phyloP scores from a whole-genome alignment of 441 rosid species.

The Gossypium gossypioides region DNA sequence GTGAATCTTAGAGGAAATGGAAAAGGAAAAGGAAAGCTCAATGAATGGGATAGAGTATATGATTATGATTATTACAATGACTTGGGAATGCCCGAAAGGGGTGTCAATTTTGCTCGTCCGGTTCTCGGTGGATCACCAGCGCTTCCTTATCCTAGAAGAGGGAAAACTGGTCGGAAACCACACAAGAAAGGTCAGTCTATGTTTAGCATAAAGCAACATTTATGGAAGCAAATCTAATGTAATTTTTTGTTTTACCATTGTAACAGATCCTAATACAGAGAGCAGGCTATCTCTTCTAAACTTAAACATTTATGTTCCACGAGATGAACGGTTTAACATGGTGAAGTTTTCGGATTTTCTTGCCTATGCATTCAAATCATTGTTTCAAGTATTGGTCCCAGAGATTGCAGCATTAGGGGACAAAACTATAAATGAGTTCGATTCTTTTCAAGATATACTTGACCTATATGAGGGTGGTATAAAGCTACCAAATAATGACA shows the following conservation, averaged over 20 bases:
- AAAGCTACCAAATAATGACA: conserved; percentile 25
- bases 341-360: conserved; percentile 75
- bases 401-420: conserved; percentile 56
- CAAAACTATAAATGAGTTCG: conserved; percentile 74
- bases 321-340: conserved; percentile 72
- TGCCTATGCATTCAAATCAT: conserved; percentile 61
- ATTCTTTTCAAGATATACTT: conserved; percentile 56
- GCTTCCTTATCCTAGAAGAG: conserved; percentile 79
- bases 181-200: conserved; percentile 43
- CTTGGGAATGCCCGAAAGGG: conserved; percentile 68
- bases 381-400: conserved; percentile 52
- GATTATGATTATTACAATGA: conserved; percentile 80
- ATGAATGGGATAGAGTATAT: conserved; percentile 86
- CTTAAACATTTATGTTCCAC: conserved; percentile 65
- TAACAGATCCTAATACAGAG: conserved; percentile 48
- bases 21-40: conserved; percentile 40
- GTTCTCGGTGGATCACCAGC: conserved; percentile 64
- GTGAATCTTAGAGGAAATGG: conserved; percentile 50
- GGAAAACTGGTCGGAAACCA: conserved; percentile 64
- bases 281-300: conserved; percentile 59
- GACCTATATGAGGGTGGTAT: conserved; percentile 59
- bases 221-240: neutral
- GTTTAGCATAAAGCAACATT: neutral
- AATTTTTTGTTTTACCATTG: conserved; percentile 1
- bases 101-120: conserved; percentile 39